These are phyloP conservation scores for Podospora sp. DNA, from an alignment of 495 filamentous ascomycete species.

Conservation along the genomic window DNA sequence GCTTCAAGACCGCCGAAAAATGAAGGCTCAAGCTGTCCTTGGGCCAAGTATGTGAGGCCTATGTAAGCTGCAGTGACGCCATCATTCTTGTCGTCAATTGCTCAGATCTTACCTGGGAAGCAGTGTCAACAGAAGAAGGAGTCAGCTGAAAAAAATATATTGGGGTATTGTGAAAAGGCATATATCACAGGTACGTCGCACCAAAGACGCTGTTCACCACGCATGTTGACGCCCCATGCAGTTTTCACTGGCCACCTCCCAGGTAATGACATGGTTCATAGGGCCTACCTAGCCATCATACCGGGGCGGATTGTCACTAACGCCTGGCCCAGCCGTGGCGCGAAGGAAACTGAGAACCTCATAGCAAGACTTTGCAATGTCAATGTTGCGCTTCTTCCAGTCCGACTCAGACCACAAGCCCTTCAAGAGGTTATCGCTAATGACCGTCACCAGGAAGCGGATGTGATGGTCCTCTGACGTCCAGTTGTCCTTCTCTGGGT, in stretches of 20 bases:
- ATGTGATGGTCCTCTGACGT: constrained; percentile 35
- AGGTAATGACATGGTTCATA: background rate
- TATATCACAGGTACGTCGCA: background rate
- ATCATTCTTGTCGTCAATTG: too few species aligned
- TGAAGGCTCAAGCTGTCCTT: too few species aligned
- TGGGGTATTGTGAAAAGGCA: background rate
- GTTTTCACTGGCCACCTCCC: background rate
- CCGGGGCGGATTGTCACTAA: constrained; percentile 21
- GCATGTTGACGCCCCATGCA: background rate
- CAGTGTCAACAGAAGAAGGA: background rate
- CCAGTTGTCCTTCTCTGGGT: constrained; percentile 36
- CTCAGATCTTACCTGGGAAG: too few species aligned
- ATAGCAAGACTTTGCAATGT: constrained; percentile 32
- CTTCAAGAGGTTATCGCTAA: constrained; percentile 33
- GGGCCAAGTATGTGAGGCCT: too few species aligned
- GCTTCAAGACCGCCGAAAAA: too few species aligned
- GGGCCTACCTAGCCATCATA: constrained; percentile 23
- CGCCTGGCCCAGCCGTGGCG: constrained; percentile 6
- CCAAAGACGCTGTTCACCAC: background rate
- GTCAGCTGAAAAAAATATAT: background rate
- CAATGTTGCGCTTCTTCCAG: constrained; percentile 29
- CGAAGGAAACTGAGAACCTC: constrained; percentile 36
- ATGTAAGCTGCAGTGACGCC: too few species aligned
- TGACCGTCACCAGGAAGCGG: constrained; percentile 37
- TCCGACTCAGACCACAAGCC: constrained; percentile 34